Conservation (phyloP, 2,329 filamentous ascomycete genomes). For the Erysiphe neolycopersici region DNA sequence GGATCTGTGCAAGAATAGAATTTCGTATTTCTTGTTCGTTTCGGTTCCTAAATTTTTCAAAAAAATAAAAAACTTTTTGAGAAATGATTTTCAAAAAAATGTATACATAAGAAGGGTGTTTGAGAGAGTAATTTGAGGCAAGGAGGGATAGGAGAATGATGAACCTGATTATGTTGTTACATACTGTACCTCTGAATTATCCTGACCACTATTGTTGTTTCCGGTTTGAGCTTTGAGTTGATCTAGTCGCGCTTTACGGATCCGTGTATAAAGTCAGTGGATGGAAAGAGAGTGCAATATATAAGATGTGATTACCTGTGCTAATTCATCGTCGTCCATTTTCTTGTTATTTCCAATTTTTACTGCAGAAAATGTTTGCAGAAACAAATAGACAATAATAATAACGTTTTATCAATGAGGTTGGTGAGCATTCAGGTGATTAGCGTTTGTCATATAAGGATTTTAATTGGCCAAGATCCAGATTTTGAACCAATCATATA, state of each 20-base stretch:
- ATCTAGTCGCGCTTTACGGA: slow-evolving; percentile 72
- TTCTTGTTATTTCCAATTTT: neutral
- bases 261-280: slow-evolving; percentile 23
- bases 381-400: too few species aligned
- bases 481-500: neutral
- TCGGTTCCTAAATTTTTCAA: neutral
- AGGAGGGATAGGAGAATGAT: too few species aligned
- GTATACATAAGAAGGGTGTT: too few species aligned
- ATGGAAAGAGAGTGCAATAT: neutral
- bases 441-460: too few species aligned
- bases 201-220: slow-evolving; percentile 15
- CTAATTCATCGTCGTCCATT: slow-evolving; percentile 14
- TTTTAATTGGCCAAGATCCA: too few species aligned
- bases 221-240: slow-evolving; percentile 58
- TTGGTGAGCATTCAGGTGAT: too few species aligned
- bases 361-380: too few species aligned
- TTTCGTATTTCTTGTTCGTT: slow-evolving; percentile 39
- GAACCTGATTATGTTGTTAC: neutral
- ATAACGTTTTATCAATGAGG: too few species aligned
- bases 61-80: neutral
- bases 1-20: slow-evolving; percentile 69
- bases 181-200: neutral
- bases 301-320: slow-evolving; percentile 8
- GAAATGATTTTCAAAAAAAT: too few species aligned
- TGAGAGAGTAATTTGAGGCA: too few species aligned